Conservation (phyloP, 164 flowering plant genomes). For the Vitis rotundifolia region DNA sequence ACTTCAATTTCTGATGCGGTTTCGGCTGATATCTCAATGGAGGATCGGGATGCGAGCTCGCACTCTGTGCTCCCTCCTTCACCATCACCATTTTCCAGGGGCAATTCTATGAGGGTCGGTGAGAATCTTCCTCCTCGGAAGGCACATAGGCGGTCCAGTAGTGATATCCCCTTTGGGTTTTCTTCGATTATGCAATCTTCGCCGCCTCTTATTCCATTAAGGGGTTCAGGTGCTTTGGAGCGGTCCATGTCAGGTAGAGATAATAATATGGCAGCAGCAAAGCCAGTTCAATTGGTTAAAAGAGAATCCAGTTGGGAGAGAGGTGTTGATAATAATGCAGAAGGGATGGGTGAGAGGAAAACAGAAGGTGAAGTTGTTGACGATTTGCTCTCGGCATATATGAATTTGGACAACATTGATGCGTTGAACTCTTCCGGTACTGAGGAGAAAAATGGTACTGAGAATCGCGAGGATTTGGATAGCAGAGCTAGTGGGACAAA, state of each 20-base stretch:
- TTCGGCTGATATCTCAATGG: slow-evolving; percentile 68
- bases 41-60: slow-evolving; percentile 51
- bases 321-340: slow-evolving; percentile 37
- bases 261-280: slow-evolving; percentile 32
- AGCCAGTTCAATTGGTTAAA: slow-evolving; percentile 63
- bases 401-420: slow-evolving; percentile 85
- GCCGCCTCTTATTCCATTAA: slow-evolving; percentile 42
- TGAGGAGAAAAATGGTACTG: slow-evolving; percentile 49
- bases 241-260: slow-evolving; percentile 37
- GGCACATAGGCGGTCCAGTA: slow-evolving; percentile 80
- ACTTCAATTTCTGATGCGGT: slow-evolving; percentile 39
- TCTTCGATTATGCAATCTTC: slow-evolving; percentile 52
- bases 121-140: slow-evolving; percentile 84
- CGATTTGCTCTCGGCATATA: slow-evolving; percentile 76
- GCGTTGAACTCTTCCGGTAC: slow-evolving; percentile 64
- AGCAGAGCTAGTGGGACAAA: slow-evolving; percentile 85
- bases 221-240: slow-evolving; percentile 42
- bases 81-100: slow-evolving; percentile 25
- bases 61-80: slow-evolving; percentile 33
- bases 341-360: slow-evolving; percentile 76
- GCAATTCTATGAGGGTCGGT: slow-evolving; percentile 32
- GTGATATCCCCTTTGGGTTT: slow-evolving; percentile 87
- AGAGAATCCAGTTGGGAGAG: slow-evolving; percentile 58
- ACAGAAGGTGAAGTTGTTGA: slow-evolving; percentile 81
- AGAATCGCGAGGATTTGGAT: slow-evolving; percentile 57